Base-by-base conservation (phyloP, 805 yeast genomes). In the Myxozyma vanderwaltii region DNA sequence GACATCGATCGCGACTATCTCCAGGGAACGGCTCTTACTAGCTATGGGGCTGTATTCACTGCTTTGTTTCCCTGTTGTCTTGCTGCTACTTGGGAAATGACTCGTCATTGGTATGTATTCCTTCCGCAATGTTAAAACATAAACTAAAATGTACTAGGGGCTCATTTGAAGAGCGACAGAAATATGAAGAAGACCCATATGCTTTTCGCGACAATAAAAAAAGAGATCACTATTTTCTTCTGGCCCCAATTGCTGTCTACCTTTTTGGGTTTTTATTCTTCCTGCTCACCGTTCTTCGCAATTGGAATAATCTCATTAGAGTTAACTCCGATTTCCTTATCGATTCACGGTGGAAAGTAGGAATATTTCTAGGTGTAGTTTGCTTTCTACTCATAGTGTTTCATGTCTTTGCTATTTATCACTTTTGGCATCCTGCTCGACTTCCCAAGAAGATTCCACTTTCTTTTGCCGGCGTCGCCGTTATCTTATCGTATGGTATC, bases 1-100 rank as follows among this genome's bases (percentile, higher is more conserved):
- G 72, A 69, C 41, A 54, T 69, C 24, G 72, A 69, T 50, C 66
- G 72, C 23, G 68, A 59, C 49, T 69, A 69, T 47, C 49, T 69
- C 19, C 70, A 64, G 41, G 72, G 72, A 8, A 47, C 68, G 10
- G 55, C 70, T 7, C 43, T 63, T 49, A 63, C 67, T 21, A 51
- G 51, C 19, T 67, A 63, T 51, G 70, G 66, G 10, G 71, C 69
- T 3, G 45, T 67, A 10, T 67, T 58, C 54, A 56, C 60, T 24
- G 56, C 68, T 1, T 52, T 63, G 13, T 50, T 63, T 38, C 68
- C 71, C 0, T 59, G 54, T n/a, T 53, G 65, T 24, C 51, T 66
- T 31, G 67, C 59, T 35, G 58, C 63, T 19, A 60, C 45, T 13
- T 68, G 71, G 68, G 72, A 69, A 53, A 58, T 65, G 56, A 66